phyloP scores from a whole-genome alignment of 768 basidiomycete species.

The Macrolepiota albuminosa region DNA sequence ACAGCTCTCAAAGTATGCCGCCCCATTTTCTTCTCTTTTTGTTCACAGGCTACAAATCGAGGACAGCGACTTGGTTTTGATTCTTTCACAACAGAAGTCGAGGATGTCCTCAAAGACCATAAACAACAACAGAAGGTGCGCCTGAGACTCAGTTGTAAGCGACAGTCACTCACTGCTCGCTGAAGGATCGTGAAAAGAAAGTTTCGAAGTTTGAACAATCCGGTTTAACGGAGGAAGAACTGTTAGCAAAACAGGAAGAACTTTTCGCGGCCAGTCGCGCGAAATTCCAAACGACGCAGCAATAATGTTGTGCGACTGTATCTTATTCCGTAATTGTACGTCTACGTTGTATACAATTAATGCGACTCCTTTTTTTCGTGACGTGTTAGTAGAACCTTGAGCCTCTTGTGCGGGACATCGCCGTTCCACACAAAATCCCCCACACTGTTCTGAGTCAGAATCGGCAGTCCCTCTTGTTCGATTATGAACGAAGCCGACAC shows the following conservation, averaged over 20 bases:
- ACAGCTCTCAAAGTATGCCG: slow-evolving; percentile 75
- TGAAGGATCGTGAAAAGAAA: slow-evolving; percentile 86
- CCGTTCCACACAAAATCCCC: slow-evolving; percentile 58
- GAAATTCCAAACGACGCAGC: slow-evolving; percentile 63
- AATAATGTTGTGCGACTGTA: slow-evolving; percentile 26
- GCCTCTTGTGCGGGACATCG: slow-evolving; percentile 55
- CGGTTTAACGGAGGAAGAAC: slow-evolving; percentile 88
- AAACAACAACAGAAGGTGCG: slow-evolving; percentile 92
- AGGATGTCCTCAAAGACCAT: slow-evolving; percentile 92
- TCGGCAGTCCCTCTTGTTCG: slow-evolving; percentile 77
- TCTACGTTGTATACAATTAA: slow-evolving; percentile 30
- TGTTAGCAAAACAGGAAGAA: slow-evolving; percentile 81
- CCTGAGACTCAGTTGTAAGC: not conserved
- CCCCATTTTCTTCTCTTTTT: not conserved
- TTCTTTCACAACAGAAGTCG: slow-evolving; percentile 82
- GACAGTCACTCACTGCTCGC: not conserved
- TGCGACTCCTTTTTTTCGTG: slow-evolving; percentile 27
- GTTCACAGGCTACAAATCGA: slow-evolving; percentile 7
- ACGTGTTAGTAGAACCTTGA: slow-evolving; percentile 46
- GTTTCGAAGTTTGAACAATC: slow-evolving; percentile 84
- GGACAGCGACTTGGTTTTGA: slow-evolving; percentile 88
- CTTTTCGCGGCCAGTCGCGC: slow-evolving; percentile 91
- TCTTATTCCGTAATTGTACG: slow-evolving; percentile 20
- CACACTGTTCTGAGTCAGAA: slow-evolving; percentile 27
- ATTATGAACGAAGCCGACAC: slow-evolving; percentile 81